Base-by-base conservation (phyloP, 371 early-diverging fungal genomes). In the Syncephalis fuscata region DNA sequence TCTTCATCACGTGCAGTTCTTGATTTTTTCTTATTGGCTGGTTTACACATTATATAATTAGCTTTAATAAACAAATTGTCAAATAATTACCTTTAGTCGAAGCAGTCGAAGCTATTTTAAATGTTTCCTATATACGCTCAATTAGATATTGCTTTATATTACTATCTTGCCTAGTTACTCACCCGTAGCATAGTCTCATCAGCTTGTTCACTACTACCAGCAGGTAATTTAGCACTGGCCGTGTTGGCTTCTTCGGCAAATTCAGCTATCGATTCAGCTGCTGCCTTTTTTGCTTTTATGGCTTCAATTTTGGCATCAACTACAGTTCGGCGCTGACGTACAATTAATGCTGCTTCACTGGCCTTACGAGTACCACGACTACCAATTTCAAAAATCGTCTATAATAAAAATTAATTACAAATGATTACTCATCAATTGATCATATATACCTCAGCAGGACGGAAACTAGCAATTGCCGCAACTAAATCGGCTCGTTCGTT, bases 351-450 rank as follows among this genome's bases (percentile, higher is more conserved):
- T 7, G 86, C 85, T 11, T 76, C 68, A 2, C 78, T 70, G 11
- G 77, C 48, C 21, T 84, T 73, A 54, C 80, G 88, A 38, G 64
- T 58, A 24, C 94, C 94, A 49, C 88, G 74, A 36, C 70, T 70
- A 24, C 84, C 88, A 37, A 90, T 72, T 58, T 96, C 96, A 61
- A 95, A 95, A 38, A 95, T 80, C 1, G 94, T 92, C 70, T 68
- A 55, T 26, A 45, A 38, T 42, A 10, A 22, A 14, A 15, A 32
- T 15, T 32, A 15, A 3, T 27, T 20, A 45, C 48, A 38, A 39
- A 15, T 7, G 32, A 32, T 32, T 32, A 32, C 32, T 4, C 32
- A 11, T 32, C 24, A 24, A 23, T 3, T n/a, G 16, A 37, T n/a
- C 10, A 19, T 11, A n/a, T n/a, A 52, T 36, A 66, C 66, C 53